Percentiles rank a stretch among this genome's conserved stretches.
Evolutionary conservation across 2,329 filamentous ascomycete genomes (phyloP).

Genomic region (Beauveria pseudobassiana): DNA sequence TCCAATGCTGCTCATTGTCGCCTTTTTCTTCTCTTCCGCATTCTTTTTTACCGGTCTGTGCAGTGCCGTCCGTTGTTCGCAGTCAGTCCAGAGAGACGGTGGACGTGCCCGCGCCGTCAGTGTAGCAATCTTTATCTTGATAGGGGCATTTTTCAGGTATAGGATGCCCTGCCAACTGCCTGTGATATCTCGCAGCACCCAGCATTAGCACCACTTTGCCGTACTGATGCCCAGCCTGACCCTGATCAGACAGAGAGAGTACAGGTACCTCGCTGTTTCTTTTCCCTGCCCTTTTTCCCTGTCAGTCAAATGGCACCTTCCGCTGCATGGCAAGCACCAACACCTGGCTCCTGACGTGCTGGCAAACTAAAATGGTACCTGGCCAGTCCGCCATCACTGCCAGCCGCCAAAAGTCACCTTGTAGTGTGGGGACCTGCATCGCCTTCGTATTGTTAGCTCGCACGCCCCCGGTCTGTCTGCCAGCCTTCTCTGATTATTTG

Average conservation of each 20-base stretch:
- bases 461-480: not conserved
- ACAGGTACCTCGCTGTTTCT: not conserved
- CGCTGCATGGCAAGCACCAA: not conserved
- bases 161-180: no score
- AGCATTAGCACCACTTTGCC: not conserved
- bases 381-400: not conserved
- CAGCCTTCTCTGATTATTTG: constrained; percentile 6
- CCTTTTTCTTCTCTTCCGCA: not conserved
- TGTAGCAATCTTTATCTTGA: not conserved
- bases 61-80: not conserved
- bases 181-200: no score
- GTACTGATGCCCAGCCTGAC: not conserved
- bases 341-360: not conserved
- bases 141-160: not conserved
- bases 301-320: no score
- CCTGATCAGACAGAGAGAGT: not conserved
- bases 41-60: not conserved
- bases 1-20: not conserved
- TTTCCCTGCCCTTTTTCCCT: no score
- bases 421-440: not conserved
- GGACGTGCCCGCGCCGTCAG: not conserved
- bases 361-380: not conserved
- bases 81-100: not conserved
- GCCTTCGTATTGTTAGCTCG: constrained; percentile 7
- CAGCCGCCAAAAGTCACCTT: not conserved